A percentile compares a stretch with the other conserved stretches of the same genome.
These are phyloP conservation scores for Dioscorea dumetorum DNA, from an alignment of 106 monocot species.

Conservation along the genomic window DNA sequence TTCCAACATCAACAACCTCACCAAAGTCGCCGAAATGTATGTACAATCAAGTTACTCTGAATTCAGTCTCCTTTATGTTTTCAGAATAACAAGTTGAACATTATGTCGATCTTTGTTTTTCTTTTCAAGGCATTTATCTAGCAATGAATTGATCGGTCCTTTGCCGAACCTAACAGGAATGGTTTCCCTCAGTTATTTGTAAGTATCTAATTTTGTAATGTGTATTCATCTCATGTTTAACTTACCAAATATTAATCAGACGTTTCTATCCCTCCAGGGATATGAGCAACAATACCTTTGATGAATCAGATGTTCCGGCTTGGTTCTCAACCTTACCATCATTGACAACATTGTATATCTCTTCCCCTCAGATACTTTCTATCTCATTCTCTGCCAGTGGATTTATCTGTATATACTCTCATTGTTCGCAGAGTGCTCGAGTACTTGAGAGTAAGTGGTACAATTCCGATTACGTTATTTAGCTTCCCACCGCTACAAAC, in stretches of 20 bases:
- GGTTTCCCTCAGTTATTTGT: slow-evolving; percentile 47
- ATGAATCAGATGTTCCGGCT: slow-evolving; percentile 39
- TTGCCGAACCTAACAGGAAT: slow-evolving; percentile 71
- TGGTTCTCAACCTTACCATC: slow-evolving; percentile 71
- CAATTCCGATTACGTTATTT: slow-evolving; percentile 42
- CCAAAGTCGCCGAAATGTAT: slow-evolving; percentile 47
- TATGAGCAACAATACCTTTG: slow-evolving; percentile 81
- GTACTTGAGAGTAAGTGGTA: slow-evolving; percentile 34
- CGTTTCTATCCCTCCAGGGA: slow-evolving; percentile 31
- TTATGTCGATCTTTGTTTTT: neutral
- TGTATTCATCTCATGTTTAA: neutral
- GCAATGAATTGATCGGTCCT: slow-evolving; percentile 53
- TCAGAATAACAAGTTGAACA: neutral
- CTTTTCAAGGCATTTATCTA: slow-evolving; percentile 48
- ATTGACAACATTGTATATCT: slow-evolving; percentile 64
- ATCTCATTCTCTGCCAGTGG: neutral
- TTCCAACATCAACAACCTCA: slow-evolving; percentile 57
- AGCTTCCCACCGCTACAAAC: slow-evolving; percentile 43
- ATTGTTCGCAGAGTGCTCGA: slow-evolving; percentile 42
- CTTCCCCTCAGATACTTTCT: slow-evolving; percentile 3
- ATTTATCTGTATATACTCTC: neutral
- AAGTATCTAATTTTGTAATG: slow-evolving; percentile 5
- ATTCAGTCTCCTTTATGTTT: no score
- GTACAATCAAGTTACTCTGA: slow-evolving; percentile 5
- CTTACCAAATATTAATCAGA: neutral